These are phyloP conservation scores for Picea glauca DNA, from an alignment of 75 land plant species.

Conservation along the genomic window DNA sequence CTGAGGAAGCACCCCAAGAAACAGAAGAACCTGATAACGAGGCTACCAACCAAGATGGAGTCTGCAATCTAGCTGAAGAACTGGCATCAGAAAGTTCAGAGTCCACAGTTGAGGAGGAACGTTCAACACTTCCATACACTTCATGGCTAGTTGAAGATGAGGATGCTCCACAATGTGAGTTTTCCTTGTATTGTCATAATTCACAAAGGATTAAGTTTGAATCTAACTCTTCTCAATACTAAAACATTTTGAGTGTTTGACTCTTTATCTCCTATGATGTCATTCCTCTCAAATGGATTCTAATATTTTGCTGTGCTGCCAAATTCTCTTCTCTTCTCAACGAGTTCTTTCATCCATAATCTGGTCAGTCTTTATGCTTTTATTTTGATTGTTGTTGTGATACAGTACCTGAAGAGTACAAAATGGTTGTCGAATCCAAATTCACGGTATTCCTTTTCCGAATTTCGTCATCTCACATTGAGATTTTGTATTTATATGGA, in stretches of 20 bases:
- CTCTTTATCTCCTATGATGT: neutral
- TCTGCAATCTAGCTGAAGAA: slow-evolving; percentile 1
- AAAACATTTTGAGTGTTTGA: neutral
- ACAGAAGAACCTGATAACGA: slow-evolving; percentile 3
- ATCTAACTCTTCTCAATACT: neutral
- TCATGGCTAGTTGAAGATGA: slow-evolving; percentile 39
- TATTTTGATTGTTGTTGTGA: neutral
- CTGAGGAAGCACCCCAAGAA: neutral
- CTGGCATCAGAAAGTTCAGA: neutral
- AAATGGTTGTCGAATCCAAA: slow-evolving; percentile 68
- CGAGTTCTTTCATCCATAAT: neutral
- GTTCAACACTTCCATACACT: neutral
- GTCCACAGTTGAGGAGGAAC: neutral
- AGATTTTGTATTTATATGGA: neutral
- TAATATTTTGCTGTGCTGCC: neutral
- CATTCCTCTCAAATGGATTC: neutral
- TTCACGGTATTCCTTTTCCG: slow-evolving; percentile 51
- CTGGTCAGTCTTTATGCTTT: neutral
- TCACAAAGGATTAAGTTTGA: neutral
- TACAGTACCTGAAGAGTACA: slow-evolving; percentile 75
- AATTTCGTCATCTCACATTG: neutral
- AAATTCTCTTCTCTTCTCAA: neutral
- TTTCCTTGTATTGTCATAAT: neutral
- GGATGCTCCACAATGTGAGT: slow-evolving; percentile 61
- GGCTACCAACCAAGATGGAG: neutral